A percentile compares a stretch with the other conserved stretches of the same genome.
These are phyloP conservation scores for Leucosporidium scottii DNA, from an alignment of 768 basidiomycete species.

Conservation along the genomic window DNA sequence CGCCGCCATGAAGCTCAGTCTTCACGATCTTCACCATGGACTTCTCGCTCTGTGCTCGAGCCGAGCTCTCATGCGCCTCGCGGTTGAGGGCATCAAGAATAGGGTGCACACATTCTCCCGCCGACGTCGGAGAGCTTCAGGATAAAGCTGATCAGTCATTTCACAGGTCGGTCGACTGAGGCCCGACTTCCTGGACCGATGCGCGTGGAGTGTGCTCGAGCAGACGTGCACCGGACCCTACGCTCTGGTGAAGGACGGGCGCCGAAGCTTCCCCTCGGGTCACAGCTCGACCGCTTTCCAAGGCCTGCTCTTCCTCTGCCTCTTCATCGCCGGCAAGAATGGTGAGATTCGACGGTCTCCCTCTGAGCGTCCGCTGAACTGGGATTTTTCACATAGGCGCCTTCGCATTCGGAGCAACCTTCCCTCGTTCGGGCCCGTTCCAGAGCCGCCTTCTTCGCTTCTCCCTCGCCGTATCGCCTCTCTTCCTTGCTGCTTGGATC, in stretches of 20 bases:
- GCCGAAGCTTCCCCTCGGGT: constrained; percentile 26
- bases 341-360: not conserved
- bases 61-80: constrained; percentile 6
- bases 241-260: constrained; percentile 32
- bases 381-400: not conserved
- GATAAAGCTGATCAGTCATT: too few relatives aligned
- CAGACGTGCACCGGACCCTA: constrained; percentile 22
- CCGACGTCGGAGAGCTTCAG: too few relatives aligned
- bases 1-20: not conserved
- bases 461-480: constrained; percentile 24
- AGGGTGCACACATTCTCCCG: too few relatives aligned
- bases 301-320: constrained; percentile 29
- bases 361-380: too few relatives aligned
- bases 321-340: constrained; percentile 32
- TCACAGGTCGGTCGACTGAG: constrained; percentile 12
- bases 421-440: constrained; percentile 24
- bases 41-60: constrained; percentile 2
- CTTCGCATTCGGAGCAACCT: constrained; percentile 29
- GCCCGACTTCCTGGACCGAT: constrained; percentile 32
- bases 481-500: constrained; percentile 26
- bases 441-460: constrained; percentile 31
- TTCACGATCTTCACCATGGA: constrained; percentile 24
- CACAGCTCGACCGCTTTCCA: constrained; percentile 35
- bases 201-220: constrained; percentile 16
- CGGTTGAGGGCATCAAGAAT: constrained; percentile 31